Percentiles rank a stretch among this genome's conserved stretches.
phyloP scores from a whole-genome alignment of 768 basidiomycete species.

The Leccinum subtestaceum region DNA sequence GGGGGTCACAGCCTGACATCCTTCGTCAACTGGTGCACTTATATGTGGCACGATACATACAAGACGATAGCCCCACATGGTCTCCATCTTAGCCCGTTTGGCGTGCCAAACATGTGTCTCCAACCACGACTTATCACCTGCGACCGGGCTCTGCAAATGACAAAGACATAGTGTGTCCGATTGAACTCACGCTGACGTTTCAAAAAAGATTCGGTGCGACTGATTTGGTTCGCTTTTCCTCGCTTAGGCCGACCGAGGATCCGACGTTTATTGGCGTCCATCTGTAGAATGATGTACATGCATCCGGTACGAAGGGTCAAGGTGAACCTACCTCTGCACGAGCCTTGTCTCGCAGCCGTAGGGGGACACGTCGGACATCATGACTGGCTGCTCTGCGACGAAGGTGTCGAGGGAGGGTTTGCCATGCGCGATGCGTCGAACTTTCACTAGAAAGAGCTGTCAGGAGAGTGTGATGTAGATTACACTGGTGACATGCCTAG shows the following conservation, averaged over 20 bases:
- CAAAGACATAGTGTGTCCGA: neutral
- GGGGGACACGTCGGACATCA: slow-evolving; percentile 86
- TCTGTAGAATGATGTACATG: slow-evolving; percentile 42
- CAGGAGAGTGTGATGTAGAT: neutral
- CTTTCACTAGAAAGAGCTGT: slow-evolving; percentile 44
- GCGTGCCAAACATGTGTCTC: slow-evolving; percentile 98
- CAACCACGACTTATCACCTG: slow-evolving; percentile 88
- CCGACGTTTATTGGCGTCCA: slow-evolving; percentile 49
- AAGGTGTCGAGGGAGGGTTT: slow-evolving; percentile 87
- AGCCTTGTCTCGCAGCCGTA: slow-evolving; percentile 79
- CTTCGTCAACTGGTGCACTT: neutral
- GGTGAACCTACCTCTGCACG: slow-evolving; percentile 62
- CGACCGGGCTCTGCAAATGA: neutral
- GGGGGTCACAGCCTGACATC: slow-evolving; percentile 67
- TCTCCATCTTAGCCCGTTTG: slow-evolving; percentile 93
- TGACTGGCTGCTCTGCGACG: slow-evolving; percentile 93
- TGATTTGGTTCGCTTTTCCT: slow-evolving; percentile 58
- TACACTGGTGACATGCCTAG: slow-evolving; percentile 45
- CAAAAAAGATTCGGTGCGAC: slow-evolving; percentile 57
- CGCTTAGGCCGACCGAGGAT: slow-evolving; percentile 50
- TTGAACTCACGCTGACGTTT: slow-evolving; percentile 65
- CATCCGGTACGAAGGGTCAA: neutral
- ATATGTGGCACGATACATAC: slow-evolving; percentile 36
- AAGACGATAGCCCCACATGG: slow-evolving; percentile 88
- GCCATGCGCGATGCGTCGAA: slow-evolving; percentile 84